Base-by-base conservation (phyloP, 176 grass and related monocot genomes). In the Musa acuminata region DNA sequence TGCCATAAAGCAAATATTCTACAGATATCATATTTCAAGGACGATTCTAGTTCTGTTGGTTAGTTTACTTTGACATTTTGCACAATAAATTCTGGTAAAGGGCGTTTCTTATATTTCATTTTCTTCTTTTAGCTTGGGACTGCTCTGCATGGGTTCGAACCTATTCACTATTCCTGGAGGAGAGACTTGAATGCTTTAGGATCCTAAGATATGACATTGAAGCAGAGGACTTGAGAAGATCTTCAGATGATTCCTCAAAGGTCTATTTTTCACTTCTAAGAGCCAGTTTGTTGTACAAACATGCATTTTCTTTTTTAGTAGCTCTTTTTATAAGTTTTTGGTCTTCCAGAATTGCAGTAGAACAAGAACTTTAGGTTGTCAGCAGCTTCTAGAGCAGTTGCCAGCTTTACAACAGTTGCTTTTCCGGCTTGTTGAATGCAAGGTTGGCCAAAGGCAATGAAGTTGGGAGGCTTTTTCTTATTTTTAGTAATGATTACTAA, bases 131-230 rank as follows among this genome's bases (percentile, higher is more conserved):
- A 98, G 94, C 94, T 72, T 98, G 90, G 90, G 88, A 98, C 84
- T 98, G 83, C 77, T 98, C 94, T 13, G 75, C 86, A 54, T 98
- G 94, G 94, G 84, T 93, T 52, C 90, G 90, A 75, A 83, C 86
- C 2, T 98, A 98, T 64, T 88, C 90, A 1, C 75, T 89, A 25
- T 98, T 91, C 72, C 82, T 98, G 14, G 88, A 98, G 62, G 94
- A 98, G 83, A 71, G 90, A 5, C 84, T 98, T 9, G 94, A 98
- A 54, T 93, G 90, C 75, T 91, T 86, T 87, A 81, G 77, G 74
- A 50, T 87, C 64, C 72, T 93, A 50, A 98, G 85, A 75, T 98
- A 98, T 11, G 90, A 98, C 20, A 87, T 98, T 10, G 86, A 98
- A 86, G 80, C 86, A 0, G 95, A 98, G 50, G 84, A 82, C 19